A percentile compares a stretch with the other conserved stretches of the same genome.
These are phyloP conservation scores for Alternaria brassicae DNA, from an alignment of 2,329 filamentous ascomycete genomes.

Conservation along the genomic window DNA sequence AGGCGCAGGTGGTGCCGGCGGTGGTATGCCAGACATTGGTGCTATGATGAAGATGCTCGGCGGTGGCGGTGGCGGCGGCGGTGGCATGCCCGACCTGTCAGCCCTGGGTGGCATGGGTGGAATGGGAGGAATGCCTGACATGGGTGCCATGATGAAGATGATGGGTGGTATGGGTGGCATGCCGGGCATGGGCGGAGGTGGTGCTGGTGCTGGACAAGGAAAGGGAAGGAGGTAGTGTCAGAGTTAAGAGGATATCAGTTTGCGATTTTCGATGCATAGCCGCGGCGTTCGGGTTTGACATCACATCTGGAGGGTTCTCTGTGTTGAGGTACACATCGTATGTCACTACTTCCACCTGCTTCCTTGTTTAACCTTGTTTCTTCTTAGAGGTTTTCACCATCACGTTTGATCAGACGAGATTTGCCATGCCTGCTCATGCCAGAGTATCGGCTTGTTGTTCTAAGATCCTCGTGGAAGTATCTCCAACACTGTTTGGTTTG, in stretches of 20 bases:
- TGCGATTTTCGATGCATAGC: conserved; percentile 15
- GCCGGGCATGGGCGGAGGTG: conserved; percentile 37
- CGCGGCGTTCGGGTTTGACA: conserved; percentile 13
- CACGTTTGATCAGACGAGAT: neutral
- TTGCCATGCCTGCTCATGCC: neutral
- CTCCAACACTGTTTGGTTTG: neutral
- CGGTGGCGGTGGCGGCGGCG: conserved; percentile 68
- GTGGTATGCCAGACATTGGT: conserved; percentile 77
- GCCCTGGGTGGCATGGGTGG: conserved; percentile 65
- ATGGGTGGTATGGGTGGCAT: conserved; percentile 46
- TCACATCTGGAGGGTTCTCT: neutral
- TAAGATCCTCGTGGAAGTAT: neutral
- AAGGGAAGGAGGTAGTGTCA: conserved; percentile 31
- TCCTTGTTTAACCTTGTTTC: neutral
- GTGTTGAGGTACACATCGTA: neutral
- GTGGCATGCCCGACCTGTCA: conserved; percentile 69
- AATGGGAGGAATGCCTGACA: conserved; percentile 60
- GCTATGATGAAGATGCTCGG: conserved; percentile 93
- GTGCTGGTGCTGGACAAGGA: conserved; percentile 26
- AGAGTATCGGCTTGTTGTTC: neutral
- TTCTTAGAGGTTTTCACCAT: neutral
- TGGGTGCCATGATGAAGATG: conserved; percentile 47
- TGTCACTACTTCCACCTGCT: conserved; percentile 1
- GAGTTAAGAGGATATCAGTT: conserved; percentile 6
- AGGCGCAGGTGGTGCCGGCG: conserved; percentile 63